Conservation (phyloP, 306 rosid genomes). For the Corylus avellana region DNA sequence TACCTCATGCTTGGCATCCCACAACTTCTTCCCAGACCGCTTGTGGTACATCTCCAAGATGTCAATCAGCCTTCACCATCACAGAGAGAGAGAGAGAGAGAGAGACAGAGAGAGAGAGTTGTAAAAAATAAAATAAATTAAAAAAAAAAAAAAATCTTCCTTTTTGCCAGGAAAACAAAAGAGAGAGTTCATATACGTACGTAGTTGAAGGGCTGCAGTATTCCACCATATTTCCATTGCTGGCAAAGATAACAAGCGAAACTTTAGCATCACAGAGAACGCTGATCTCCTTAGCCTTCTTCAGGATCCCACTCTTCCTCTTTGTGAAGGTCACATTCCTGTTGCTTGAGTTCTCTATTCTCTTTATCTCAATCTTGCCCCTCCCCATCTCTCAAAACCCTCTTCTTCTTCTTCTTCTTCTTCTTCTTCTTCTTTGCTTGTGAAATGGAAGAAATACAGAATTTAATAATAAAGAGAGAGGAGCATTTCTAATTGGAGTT, state of each 20-base stretch:
- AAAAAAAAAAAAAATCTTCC: not conserved
- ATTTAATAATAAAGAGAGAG: not conserved
- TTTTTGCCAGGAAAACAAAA: not conserved
- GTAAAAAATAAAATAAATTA: not conserved
- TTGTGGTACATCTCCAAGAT: conserved; percentile 70
- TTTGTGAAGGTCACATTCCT: conserved; percentile 86
- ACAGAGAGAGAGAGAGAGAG: not conserved
- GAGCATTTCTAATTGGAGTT: conserved; percentile 54
- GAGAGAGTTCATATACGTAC: conserved; percentile 27
- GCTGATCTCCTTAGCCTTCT: conserved; percentile 83
- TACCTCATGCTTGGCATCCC: conserved; percentile 98
- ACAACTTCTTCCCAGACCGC: conserved; percentile 60
- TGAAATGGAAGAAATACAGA: conserved; percentile 15
- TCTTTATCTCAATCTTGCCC: conserved; percentile 95
- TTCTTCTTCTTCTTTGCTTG: conserved; percentile 11
- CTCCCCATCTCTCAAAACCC: conserved; percentile 67
- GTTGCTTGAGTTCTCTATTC: conserved; percentile 84
- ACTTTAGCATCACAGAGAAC: conserved; percentile 87
- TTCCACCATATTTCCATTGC: conserved; percentile 71
- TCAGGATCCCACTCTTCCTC: conserved; percentile 79
- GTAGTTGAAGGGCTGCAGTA: conserved; percentile 68
- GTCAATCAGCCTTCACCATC: conserved; percentile 57
- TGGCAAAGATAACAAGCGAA: conserved; percentile 62
- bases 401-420: not conserved
- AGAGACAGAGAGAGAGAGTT: not conserved